Conservation (phyloP, 2,329 filamentous ascomycete genomes). For the Penicillium sp. region DNA sequence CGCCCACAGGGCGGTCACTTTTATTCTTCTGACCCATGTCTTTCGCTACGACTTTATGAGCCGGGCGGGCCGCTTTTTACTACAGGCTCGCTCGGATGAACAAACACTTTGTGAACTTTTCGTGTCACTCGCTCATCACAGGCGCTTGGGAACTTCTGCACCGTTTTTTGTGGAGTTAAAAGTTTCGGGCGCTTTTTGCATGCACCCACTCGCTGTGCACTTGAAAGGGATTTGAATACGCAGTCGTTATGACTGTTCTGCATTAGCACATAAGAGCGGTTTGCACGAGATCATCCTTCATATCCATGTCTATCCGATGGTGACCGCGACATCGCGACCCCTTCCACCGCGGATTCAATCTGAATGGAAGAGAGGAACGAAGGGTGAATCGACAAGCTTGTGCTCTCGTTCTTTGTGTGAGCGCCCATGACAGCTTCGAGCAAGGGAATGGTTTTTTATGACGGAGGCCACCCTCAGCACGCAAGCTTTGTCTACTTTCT, state of each 20-base stretch:
- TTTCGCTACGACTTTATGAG: constrained; percentile 34
- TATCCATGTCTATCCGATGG: constrained; percentile 21
- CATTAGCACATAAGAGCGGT: constrained; percentile 32
- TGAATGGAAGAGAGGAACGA: background rate
- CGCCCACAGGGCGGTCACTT: constrained; percentile 17
- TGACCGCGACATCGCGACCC: constrained; percentile 12
- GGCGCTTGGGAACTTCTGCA: constrained; percentile 37
- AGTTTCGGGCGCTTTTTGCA: constrained; percentile 31
- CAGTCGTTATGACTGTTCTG: constrained; percentile 30
- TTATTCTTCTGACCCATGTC: constrained; percentile 33
- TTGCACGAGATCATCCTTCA: constrained; percentile 5
- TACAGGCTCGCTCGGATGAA: constrained; percentile 34
- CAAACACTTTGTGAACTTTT: constrained; percentile 34
- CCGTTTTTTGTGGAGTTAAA: constrained; percentile 26
- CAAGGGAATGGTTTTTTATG: constrained; percentile 11
- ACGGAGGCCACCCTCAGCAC: constrained; percentile 15
- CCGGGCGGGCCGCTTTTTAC: constrained; percentile 32
- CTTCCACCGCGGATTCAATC: background rate
- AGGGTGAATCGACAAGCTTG: background rate
- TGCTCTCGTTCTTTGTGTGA: constrained; percentile 2
- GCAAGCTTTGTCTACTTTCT: constrained; percentile 8
- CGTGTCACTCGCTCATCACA: constrained; percentile 42
- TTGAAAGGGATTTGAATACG: constrained; percentile 30
- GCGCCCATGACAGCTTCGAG: constrained; percentile 9
- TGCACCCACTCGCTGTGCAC: constrained; percentile 45